Evolutionary conservation across 1,139 yeast genomes (phyloP).

Genomic region (Pichia sp.): DNA sequence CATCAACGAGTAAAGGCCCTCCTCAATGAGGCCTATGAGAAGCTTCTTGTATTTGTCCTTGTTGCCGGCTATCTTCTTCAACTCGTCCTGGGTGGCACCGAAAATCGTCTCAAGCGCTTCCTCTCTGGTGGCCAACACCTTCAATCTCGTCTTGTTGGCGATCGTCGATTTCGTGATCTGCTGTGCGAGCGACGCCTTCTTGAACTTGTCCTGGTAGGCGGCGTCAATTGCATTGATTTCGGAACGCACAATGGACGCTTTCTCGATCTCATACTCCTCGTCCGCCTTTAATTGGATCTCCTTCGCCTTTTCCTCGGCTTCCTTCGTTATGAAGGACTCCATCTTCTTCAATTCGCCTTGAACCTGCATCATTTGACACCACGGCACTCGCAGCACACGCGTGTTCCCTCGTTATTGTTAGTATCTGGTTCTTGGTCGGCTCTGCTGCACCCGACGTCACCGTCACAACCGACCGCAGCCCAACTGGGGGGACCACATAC

Average conservation of each 20-base stretch:
- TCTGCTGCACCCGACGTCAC: not conserved
- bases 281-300: slow-evolving; percentile 94
- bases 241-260: slow-evolving; percentile 87
- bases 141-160: slow-evolving; percentile 90
- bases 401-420: slow-evolving; percentile 2
- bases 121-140: slow-evolving; percentile 83
- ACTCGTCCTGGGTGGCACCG: slow-evolving; percentile 59
- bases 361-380: slow-evolving; percentile 46
- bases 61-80: slow-evolving; percentile 52
- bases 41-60: slow-evolving; percentile 61
- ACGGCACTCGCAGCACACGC: not conserved
- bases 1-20: slow-evolving; percentile 71
- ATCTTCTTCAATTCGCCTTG: slow-evolving; percentile 93
- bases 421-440: too few species aligned
- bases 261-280: slow-evolving; percentile 97
- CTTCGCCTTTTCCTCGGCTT: slow-evolving; percentile 97
- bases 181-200: slow-evolving; percentile 88
- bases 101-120: slow-evolving; percentile 72
- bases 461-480: too few species aligned
- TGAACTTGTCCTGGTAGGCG: slow-evolving; percentile 74
- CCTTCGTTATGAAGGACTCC: slow-evolving; percentile 98
- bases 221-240: slow-evolving; percentile 88
- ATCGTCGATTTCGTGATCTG: slow-evolving; percentile 94
- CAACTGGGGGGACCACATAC: slow-evolving; percentile 28
- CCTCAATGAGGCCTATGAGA: slow-evolving; percentile 75